Percentiles rank a stretch among this genome's conserved stretches.
Evolutionary conservation across 805 yeast species (phyloP).

Genomic region (Candida endomychidarum): DNA sequence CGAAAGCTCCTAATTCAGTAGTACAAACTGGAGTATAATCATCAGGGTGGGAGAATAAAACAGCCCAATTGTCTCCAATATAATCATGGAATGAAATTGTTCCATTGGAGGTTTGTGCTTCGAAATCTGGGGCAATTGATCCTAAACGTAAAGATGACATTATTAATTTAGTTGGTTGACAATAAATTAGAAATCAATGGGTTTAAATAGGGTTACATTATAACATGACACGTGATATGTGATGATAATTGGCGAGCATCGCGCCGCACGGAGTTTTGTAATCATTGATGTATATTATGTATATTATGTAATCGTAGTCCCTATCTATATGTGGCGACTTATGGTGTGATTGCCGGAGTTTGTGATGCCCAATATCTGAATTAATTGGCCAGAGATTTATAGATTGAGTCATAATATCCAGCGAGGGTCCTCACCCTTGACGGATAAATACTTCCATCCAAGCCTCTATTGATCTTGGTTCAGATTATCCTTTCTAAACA

Average conservation of each 20-base stretch:
- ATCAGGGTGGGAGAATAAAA: constrained; percentile 91
- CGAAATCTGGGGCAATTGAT: constrained; percentile 83
- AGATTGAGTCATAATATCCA: no score
- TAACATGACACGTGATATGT: constrained; percentile 6
- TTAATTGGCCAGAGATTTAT: no score
- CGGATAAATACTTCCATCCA: no score
- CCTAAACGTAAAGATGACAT: constrained; percentile 39
- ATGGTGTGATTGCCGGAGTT: no score
- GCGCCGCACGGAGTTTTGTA: no score
- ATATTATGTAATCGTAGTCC: no score
- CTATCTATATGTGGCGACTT: no score
- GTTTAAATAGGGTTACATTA: constrained; percentile 2
- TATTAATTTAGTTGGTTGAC: background rate
- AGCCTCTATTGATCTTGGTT: constrained; percentile 6
- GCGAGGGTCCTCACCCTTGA: no score
- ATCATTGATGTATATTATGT: no score
- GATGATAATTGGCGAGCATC: constrained; percentile 4
- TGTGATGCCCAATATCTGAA: no score
- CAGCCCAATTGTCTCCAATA: constrained; percentile 83
- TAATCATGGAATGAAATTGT: constrained; percentile 83
- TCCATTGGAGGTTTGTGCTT: constrained; percentile 80
- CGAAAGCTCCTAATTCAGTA: constrained; percentile 93
- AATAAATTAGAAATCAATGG: background rate
- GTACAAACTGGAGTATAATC: constrained; percentile 98
- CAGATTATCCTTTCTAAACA: constrained; percentile 37